Conservation (phyloP, 139 green algal genomes). For the Astrephomene gubernaculifera region DNA sequence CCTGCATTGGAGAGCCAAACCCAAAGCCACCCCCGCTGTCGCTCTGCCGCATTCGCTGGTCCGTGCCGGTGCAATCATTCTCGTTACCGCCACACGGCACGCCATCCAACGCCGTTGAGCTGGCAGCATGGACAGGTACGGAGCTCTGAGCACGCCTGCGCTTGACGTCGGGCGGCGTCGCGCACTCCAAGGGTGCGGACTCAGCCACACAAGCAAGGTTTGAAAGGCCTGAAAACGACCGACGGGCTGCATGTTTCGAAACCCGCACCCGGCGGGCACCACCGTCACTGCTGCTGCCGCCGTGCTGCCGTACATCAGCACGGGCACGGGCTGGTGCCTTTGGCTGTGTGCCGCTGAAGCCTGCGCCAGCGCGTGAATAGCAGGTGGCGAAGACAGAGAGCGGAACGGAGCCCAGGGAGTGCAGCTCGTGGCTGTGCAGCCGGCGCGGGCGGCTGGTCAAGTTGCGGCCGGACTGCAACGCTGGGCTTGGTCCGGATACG, state of each 20-base stretch:
- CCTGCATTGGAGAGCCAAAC: neutral
- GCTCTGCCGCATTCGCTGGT: slow-evolving; percentile 13
- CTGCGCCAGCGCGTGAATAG: neutral
- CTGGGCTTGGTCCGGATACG: neutral
- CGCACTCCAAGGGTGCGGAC: neutral
- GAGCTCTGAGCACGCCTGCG: neutral
- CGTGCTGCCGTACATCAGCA: neutral
- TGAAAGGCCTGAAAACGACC: slow-evolving; percentile 19
- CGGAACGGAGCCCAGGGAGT: neutral
- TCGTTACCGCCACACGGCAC: neutral
- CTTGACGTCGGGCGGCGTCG: slow-evolving; percentile 6
- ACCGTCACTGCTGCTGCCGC: neutral
- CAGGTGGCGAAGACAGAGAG: neutral
- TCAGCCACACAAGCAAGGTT: slow-evolving; percentile 19
- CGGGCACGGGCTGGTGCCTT: no score
- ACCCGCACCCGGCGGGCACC: neutral
- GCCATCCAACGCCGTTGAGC: no score
- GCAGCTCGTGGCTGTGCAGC: neutral
- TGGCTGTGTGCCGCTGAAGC: slow-evolving; percentile 17
- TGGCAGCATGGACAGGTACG: neutral
- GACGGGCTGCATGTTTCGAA: neutral
- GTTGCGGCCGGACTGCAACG: neutral
- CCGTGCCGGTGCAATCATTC: neutral
- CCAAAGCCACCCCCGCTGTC: neutral
- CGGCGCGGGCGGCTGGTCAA: slow-evolving; percentile 26